Evolutionary conservation across 805 yeast species (phyloP).

Genomic region (Saccharomycopsis olivae): DNA sequence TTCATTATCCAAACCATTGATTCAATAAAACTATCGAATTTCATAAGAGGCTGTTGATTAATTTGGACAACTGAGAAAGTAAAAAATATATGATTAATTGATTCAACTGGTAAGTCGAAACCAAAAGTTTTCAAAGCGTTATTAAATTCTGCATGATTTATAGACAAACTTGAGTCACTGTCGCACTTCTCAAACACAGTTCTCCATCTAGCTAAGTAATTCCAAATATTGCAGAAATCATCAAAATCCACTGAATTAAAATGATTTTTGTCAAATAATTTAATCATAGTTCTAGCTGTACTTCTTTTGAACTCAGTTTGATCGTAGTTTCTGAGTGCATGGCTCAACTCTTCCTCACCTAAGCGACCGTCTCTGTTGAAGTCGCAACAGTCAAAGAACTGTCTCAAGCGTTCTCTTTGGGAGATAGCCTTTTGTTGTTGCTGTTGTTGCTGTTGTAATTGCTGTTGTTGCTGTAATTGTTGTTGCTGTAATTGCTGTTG

Average conservation of each 20-base stretch:
- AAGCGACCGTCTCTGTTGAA: slow-evolving; percentile 18
- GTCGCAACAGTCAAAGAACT: slow-evolving; percentile 18
- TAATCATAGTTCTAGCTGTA: slow-evolving; percentile 18
- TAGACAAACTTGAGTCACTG: slow-evolving; percentile 10
- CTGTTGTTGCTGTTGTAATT: slow-evolving; percentile 6
- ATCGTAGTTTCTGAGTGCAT: slow-evolving; percentile 18
- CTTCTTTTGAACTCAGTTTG: slow-evolving; percentile 17
- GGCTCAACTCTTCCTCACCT: slow-evolving; percentile 18
- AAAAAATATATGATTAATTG: slow-evolving; percentile 15
- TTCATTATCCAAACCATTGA: slow-evolving; percentile 18
- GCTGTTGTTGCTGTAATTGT: slow-evolving; percentile 6
- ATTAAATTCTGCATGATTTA: slow-evolving; percentile 15
- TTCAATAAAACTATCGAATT: slow-evolving; percentile 18
- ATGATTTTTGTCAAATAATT: slow-evolving; percentile 16
- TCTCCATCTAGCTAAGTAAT: slow-evolving; percentile 19
- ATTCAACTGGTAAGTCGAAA: slow-evolving; percentile 16
- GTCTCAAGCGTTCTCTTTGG: slow-evolving; percentile 17
- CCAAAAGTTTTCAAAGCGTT: slow-evolving; percentile 17
- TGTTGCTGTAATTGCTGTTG: slow-evolving; percentile 7
- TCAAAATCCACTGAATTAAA: slow-evolving; percentile 18
- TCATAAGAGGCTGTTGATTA: slow-evolving; percentile 14
- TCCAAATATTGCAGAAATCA: slow-evolving; percentile 17
- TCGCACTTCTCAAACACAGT: slow-evolving; percentile 18
- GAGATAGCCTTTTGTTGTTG: slow-evolving; percentile 9
- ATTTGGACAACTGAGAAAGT: slow-evolving; percentile 11